phyloP scores from a whole-genome alignment of 192 early-diverging fungal species.

The Phlyctochytrium bullatum region DNA sequence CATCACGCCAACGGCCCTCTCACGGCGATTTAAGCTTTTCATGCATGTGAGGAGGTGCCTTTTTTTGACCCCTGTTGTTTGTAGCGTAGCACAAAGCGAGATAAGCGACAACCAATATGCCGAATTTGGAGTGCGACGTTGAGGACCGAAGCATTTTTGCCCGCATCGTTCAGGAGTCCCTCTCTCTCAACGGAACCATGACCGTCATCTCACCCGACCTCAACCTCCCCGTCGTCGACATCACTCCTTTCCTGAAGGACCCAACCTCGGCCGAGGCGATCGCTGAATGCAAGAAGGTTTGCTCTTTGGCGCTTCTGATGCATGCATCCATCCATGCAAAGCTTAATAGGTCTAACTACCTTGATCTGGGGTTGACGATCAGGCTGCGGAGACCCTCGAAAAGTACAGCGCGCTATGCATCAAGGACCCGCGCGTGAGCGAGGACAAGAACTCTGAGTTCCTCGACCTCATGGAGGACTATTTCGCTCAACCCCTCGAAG shows the following conservation, averaged over 20 bases:
- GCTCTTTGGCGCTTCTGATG: not conserved
- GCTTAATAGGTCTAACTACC: not conserved
- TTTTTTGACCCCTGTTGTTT: too few relatives aligned
- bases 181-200: too few relatives aligned
- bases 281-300: constrained; percentile 55
- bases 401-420: constrained; percentile 63
- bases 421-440: constrained; percentile 66
- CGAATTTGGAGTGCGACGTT: too few relatives aligned
- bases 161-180: too few relatives aligned
- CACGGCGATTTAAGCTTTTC: too few relatives aligned
- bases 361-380: not conserved
- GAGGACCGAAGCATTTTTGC: too few relatives aligned
- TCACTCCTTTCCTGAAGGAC: constrained; percentile 54
- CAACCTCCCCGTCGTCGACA: constrained; percentile 51
- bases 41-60: too few relatives aligned
- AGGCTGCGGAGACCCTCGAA: constrained; percentile 61
- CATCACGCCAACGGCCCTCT: too few relatives aligned
- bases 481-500: constrained; percentile 59
- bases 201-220: constrained; percentile 6
- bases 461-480: constrained; percentile 70
- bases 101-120: too few relatives aligned
- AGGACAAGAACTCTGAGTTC: constrained; percentile 45
- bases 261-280: constrained; percentile 48
- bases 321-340: not conserved
- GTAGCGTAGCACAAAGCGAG: too few relatives aligned